Evolutionary conservation across 176 grass and related monocot species (phyloP), one percentile per base, ranked within the genome.

Genomic region (Alopecurus myosuroides): DNA sequence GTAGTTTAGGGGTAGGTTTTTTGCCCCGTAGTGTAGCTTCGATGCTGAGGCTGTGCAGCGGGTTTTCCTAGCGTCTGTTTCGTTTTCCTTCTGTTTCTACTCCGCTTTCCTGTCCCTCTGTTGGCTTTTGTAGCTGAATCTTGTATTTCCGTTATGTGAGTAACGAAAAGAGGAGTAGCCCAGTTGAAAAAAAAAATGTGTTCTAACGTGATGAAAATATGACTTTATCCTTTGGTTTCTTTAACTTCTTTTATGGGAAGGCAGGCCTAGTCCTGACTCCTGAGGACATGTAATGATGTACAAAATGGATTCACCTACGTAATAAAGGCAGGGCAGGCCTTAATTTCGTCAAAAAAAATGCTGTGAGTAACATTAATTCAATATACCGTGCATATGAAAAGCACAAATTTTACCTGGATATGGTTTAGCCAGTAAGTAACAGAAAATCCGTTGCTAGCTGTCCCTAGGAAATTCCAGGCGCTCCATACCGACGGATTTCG

Each of bases 391-490:
- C 17, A 66, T 0, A n/a, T n/a, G n/a, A n/a, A 66, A 53, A 35
- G 2, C 17, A 34, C 7, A 35, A 1, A 66, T 14, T 35, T 4
- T 66, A 66, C 64, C 64, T 67, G 33, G 11, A 67, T 67, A 36
- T 37, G 64, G 18, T 67, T 67, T 67, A 67, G 64, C 64, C 64
- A 67, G 33, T 67, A 66, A 66, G 62, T 66, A 66, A 66, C 62
- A 66, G 62, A 66, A 35, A 66, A 66, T 3, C 62, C 30, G 15
- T 7, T 66, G 29, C 61, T 64, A 64, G 29, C 18, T 64, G 61
- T 19, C 61, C 61, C 61, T 17, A 64, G 28, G 29, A 66, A 66
- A 66, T 66, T 66, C 62, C 62, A 20, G 17, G 62, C 62, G 62
- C 62, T 67, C 64, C 64, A 67, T 11, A 33, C 64, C 1, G 64